phyloP scores from a whole-genome alignment of 2,329 filamentous ascomycete genomes.

The Trichophyton simii region DNA sequence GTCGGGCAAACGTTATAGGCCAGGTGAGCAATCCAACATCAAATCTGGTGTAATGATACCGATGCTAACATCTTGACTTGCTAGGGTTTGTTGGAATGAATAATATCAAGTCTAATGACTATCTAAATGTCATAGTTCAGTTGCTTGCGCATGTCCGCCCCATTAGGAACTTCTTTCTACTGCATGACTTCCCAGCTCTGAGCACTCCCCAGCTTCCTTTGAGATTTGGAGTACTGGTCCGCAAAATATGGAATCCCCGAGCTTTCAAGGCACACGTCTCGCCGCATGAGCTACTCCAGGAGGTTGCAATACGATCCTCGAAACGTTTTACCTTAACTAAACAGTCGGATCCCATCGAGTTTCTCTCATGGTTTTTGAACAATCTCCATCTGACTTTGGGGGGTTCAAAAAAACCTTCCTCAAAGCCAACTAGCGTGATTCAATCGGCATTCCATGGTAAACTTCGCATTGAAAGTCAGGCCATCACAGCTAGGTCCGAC shows the following conservation, averaged over 20 bases:
- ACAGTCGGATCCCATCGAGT: slow-evolving; percentile 92
- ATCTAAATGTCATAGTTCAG: slow-evolving; percentile 90
- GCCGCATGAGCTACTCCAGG: slow-evolving; percentile 90
- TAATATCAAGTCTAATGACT: slow-evolving; percentile 99
- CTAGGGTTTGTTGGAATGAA: slow-evolving; percentile 89
- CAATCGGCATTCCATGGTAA: slow-evolving; percentile 90
- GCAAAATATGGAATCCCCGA: slow-evolving; percentile 95
- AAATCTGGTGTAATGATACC: neutral
- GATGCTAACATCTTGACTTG: neutral
- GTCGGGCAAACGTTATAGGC: slow-evolving; percentile 70
- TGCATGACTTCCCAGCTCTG: slow-evolving; percentile 59
- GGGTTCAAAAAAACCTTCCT: slow-evolving; percentile 73
- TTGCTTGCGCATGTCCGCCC: slow-evolving; percentile 80
- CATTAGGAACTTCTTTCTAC: slow-evolving; percentile 79
- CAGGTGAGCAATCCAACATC: slow-evolving; percentile 36
- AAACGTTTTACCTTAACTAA: slow-evolving; percentile 84
- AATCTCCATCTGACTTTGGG: slow-evolving; percentile 85
- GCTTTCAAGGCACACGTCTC: slow-evolving; percentile 96
- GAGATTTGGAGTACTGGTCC: slow-evolving; percentile 75
- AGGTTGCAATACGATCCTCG: slow-evolving; percentile 76
- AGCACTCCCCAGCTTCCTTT: slow-evolving; percentile 67
- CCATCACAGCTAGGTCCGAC: slow-evolving; percentile 83
- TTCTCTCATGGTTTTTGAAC: slow-evolving; percentile 95
- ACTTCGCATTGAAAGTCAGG: slow-evolving; percentile 83
- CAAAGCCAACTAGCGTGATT: slow-evolving; percentile 55